Evolutionary conservation across 2,329 filamentous ascomycete genomes (phyloP).

Genomic region (Cercospora sp.): DNA sequence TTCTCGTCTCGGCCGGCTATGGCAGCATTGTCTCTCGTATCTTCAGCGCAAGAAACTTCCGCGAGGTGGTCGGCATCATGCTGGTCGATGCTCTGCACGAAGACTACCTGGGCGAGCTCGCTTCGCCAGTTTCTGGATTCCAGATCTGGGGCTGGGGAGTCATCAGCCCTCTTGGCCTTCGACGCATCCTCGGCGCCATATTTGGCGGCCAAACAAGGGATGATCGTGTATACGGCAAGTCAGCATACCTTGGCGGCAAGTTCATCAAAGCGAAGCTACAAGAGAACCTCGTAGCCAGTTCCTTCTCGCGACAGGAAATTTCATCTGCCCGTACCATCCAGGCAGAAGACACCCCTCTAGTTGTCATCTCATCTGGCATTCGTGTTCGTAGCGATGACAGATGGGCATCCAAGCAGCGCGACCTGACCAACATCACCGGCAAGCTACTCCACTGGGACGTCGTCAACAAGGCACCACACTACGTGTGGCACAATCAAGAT

Average conservation of each 20-base stretch:
- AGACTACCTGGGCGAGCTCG: slow-evolving; percentile 71
- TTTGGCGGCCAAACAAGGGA: slow-evolving; percentile 77
- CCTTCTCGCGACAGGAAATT: slow-evolving; percentile 81
- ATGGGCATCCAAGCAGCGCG: slow-evolving; percentile 84
- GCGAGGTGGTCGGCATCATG: slow-evolving; percentile 73
- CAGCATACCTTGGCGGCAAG: slow-evolving; percentile 76
- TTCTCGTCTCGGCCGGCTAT: slow-evolving; percentile 81
- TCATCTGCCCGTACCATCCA: slow-evolving; percentile 77
- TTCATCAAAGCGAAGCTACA: slow-evolving; percentile 88
- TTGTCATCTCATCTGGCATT: slow-evolving; percentile 78
- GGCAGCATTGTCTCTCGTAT: slow-evolving; percentile 88
- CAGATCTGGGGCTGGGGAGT: slow-evolving; percentile 82
- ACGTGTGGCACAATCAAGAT: slow-evolving; percentile 76
- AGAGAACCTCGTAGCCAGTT: slow-evolving; percentile 83
- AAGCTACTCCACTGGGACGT: slow-evolving; percentile 83
- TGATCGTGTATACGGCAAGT: slow-evolving; percentile 81
- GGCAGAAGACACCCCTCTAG: slow-evolving; percentile 70
- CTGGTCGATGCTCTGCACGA: slow-evolving; percentile 89
- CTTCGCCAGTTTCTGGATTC: slow-evolving; percentile 71
- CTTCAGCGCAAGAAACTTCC: slow-evolving; percentile 79
- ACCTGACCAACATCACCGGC: slow-evolving; percentile 75
- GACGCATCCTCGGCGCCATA: slow-evolving; percentile 75
- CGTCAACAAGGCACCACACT: slow-evolving; percentile 78
- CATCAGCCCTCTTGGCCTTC: slow-evolving; percentile 81
- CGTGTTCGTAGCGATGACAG: slow-evolving; percentile 64